phyloP scores from a whole-genome alignment of 192 early-diverging fungal species.

The Lobulomyces angularis region DNA sequence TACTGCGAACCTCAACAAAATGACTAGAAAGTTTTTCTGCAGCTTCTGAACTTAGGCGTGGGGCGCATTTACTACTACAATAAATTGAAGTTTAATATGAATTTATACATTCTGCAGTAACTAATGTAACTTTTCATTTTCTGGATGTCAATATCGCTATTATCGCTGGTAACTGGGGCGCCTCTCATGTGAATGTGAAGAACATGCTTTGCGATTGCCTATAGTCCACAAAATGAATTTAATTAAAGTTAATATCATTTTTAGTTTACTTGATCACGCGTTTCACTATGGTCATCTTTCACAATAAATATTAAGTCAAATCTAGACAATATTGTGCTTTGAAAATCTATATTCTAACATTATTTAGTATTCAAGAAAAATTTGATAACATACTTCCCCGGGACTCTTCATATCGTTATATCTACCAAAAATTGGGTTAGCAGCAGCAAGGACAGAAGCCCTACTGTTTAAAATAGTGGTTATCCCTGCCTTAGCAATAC shows the following conservation, averaged over 20 bases:
- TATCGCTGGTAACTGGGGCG: constrained; percentile 38
- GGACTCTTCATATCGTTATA: constrained; percentile 98
- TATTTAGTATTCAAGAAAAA: not conserved
- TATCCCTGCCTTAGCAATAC: constrained; percentile 99
- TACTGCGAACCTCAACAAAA: constrained; percentile 82
- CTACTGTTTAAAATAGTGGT: constrained; percentile 96
- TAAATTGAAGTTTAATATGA: not conserved
- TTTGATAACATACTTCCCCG: constrained; percentile 54
- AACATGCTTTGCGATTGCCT: constrained; percentile 92
- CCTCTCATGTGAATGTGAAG: constrained; percentile 75
- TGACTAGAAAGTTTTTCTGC: constrained; percentile 85
- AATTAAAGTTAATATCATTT: not conserved
- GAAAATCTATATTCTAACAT: constrained; percentile 92
- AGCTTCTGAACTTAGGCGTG: constrained; percentile 74
- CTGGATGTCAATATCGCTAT: constrained; percentile 78
- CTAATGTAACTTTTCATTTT: constrained; percentile 94
- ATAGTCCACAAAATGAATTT: constrained; percentile 1
- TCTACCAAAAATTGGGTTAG: constrained; percentile 95
- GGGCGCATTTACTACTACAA: constrained; percentile 73
- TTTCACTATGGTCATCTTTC: constrained; percentile 91
- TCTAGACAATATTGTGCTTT: constrained; percentile 97
- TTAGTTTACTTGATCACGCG: constrained; percentile 57
- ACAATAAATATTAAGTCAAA: constrained; percentile 99
- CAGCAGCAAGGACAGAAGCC: constrained; percentile 92
- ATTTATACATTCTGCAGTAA: constrained; percentile 74